phyloP scores from a whole-genome alignment of 768 basidiomycete genomes.

The Suillus cothurnatus region DNA sequence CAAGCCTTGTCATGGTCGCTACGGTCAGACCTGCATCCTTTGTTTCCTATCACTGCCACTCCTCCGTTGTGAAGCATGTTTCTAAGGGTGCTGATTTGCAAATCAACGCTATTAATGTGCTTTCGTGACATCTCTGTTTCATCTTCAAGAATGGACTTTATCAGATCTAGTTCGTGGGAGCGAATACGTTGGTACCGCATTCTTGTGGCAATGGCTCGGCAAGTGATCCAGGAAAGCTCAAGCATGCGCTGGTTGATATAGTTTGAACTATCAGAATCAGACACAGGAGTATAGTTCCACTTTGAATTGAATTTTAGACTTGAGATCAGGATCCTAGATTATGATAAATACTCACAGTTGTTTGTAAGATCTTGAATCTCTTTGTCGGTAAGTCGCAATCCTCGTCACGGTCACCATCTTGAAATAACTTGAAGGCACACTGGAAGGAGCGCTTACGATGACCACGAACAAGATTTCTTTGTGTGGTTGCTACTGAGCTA shows the following conservation, averaged over 20 bases:
- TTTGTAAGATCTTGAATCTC: neutral
- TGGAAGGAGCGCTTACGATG: conserved; percentile 44
- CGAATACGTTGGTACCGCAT: neutral
- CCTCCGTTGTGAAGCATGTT: neutral
- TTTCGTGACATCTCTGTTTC: neutral
- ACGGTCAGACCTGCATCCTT: too few species aligned
- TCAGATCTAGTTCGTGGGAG: neutral
- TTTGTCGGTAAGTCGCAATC: neutral
- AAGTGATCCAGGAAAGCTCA: neutral
- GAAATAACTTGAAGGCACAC: neutral
- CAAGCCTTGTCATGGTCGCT: too few species aligned
- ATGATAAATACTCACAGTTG: neutral
- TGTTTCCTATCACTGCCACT: too few species aligned
- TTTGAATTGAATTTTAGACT: neutral
- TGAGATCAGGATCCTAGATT: too few species aligned
- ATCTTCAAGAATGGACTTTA: neutral
- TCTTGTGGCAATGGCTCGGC: neutral
- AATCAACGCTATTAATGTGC: neutral
- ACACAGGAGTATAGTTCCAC: neutral
- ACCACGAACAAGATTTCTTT: too few species aligned
- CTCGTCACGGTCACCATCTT: neutral
- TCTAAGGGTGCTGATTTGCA: neutral
- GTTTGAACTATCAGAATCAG: neutral
- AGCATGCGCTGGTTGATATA: neutral
- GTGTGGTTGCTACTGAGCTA: too few species aligned